These are phyloP conservation scores for Candida sp. DNA, from an alignment of 1,139 yeast genomes.

Conservation along the genomic window DNA sequence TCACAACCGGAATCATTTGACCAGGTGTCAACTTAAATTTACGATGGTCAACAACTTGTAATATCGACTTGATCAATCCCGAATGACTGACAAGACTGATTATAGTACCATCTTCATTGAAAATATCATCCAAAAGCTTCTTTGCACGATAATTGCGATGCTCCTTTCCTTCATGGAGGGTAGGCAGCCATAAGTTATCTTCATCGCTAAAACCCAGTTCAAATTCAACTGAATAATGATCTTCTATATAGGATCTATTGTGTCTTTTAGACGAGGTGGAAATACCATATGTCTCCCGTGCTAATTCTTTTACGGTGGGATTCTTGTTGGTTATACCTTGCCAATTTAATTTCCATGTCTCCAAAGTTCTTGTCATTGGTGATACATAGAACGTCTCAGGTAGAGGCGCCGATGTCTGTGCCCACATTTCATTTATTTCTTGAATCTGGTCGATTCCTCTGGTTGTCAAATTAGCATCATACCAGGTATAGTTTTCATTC, in stretches of 20 bases:
- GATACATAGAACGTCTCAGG: constrained; percentile 31
- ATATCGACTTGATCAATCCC: constrained; percentile 28
- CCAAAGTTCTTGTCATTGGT: constrained; percentile 32
- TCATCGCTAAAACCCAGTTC: constrained; percentile 23
- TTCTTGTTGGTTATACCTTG: constrained; percentile 9
- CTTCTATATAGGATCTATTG: constrained; percentile 18
- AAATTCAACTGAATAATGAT: constrained; percentile 21
- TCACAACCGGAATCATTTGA: constrained; percentile 10
- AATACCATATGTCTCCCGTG: constrained; percentile 38
- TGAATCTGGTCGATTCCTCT: constrained; percentile 20
- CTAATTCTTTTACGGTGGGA: constrained; percentile 28
- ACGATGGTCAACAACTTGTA: constrained; percentile 23
- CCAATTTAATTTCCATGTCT: constrained; percentile 33
- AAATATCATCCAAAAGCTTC: constrained; percentile 27
- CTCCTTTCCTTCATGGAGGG: constrained; percentile 20
- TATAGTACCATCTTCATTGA: constrained; percentile 20
- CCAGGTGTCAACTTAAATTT: constrained; percentile 8
- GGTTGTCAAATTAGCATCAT: constrained; percentile 33
- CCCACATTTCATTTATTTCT: constrained; percentile 16
- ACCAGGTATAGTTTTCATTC: constrained; percentile 29
- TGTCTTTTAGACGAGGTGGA: constrained; percentile 35
- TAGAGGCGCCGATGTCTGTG: constrained; percentile 10
- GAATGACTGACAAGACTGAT: constrained; percentile 34
- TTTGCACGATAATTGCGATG: constrained; percentile 27
- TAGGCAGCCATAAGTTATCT: constrained; percentile 26